phyloP scores from a whole-genome alignment of 176 grass and related monocot species.

The Juncus inflexus region DNA sequence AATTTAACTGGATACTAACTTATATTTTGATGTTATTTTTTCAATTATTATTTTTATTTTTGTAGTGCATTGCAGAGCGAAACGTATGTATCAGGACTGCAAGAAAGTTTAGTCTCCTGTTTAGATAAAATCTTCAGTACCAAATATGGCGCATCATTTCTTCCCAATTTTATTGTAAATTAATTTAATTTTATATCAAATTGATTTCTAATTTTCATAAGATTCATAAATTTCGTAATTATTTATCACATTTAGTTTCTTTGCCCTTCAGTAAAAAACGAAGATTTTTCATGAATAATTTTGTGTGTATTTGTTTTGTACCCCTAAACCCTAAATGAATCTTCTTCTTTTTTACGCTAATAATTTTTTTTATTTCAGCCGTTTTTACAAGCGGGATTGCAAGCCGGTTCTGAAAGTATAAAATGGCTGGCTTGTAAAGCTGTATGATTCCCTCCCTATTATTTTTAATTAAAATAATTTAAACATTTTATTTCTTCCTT shows the following conservation, averaged over 20 bases:
- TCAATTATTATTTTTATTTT: neutral
- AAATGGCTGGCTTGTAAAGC: conserved; percentile 78
- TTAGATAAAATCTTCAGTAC: conserved; percentile 88
- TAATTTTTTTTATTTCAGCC: conserved; percentile 38
- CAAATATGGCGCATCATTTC: conserved; percentile 61
- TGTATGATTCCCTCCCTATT: conserved; percentile 40
- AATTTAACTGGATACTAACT: no score
- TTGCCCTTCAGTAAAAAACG: neutral
- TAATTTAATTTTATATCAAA: neutral
- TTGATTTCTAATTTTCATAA: conserved; percentile 10
- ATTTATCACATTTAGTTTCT: neutral
- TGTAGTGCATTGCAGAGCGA: conserved; percentile 62
- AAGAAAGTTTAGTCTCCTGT: conserved; percentile 57
- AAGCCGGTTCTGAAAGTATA: conserved; percentile 51
- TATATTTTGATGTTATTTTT: conserved; percentile 12
- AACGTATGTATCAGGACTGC: conserved; percentile 38
- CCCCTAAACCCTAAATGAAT: conserved; percentile 5
- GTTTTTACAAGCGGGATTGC: conserved; percentile 80
- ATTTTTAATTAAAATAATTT: conserved; percentile 12
- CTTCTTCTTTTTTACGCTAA: neutral
- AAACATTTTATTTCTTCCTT: conserved; percentile 13
- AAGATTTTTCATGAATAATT: no score
- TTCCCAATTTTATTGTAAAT: conserved; percentile 48
- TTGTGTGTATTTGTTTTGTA: no score
- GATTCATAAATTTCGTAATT: neutral